Percentiles rank a stretch among this genome's conserved stretches.
Conservation (phyloP, 202 grass and related monocot species). For the Alloteropsis angusta region DNA sequence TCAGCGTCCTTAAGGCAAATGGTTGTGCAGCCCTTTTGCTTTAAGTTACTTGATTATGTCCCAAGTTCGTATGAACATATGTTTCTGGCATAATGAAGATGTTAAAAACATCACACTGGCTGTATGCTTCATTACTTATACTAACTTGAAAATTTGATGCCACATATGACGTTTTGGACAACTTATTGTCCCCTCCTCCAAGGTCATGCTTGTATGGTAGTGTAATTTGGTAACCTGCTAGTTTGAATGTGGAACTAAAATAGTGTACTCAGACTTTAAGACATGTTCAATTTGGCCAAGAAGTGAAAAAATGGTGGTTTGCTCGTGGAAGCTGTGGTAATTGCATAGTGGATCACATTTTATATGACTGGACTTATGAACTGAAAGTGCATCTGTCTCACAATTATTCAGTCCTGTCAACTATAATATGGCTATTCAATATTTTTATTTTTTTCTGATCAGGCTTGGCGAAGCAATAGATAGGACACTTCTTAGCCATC, state of each 20-base stretch:
- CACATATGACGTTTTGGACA: background rate
- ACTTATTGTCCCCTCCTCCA: background rate
- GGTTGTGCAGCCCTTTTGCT: background rate
- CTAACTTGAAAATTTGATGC: background rate
- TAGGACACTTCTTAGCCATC: conserved; percentile 89
- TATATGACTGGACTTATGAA: conserved; percentile 5
- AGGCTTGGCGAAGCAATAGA: conserved; percentile 95
- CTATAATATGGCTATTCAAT: background rate
- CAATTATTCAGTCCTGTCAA: conserved; percentile 15
- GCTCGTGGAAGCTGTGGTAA: background rate
- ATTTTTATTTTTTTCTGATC: conserved; percentile 23
- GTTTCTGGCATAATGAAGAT: background rate
- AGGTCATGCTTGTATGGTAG: background rate
- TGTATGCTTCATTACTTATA: background rate
- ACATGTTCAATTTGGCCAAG: background rate
- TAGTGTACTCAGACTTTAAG: background rate
- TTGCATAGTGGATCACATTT: conserved; percentile 1
- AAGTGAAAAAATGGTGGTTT: background rate
- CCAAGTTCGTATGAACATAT: background rate
- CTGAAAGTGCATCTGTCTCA: background rate
- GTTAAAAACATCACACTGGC: background rate
- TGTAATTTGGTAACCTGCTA: background rate
- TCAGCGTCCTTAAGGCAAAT: background rate
- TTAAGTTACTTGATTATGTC: conserved; percentile 8
- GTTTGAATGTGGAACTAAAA: conserved; percentile 5